Conservation (phyloP, 1,284 basidiomycete species). For the Vanrija pseudolonga region DNA sequence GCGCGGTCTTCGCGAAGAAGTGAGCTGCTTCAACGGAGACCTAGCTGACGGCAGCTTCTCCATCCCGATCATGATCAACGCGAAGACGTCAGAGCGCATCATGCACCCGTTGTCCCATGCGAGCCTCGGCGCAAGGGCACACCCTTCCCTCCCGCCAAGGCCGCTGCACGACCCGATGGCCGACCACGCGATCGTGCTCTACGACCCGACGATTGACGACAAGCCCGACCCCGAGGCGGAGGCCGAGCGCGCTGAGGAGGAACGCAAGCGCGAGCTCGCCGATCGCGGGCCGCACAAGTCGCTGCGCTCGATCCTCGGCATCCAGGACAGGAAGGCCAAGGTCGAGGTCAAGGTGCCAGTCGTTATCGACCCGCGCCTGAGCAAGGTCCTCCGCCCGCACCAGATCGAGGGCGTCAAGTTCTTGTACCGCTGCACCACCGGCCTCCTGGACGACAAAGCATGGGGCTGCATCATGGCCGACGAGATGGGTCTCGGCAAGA, state of each 20-base stretch:
- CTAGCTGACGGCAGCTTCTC: constrained; percentile 59
- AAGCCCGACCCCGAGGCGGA: constrained; percentile 70
- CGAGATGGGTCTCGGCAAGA: constrained; percentile 97
- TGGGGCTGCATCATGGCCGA: constrained; percentile 99
- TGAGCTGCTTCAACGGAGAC: constrained; percentile 35
- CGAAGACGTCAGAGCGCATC: constrained; percentile 66
- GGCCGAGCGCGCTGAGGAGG: constrained; percentile 65
- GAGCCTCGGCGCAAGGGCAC: constrained; percentile 81
- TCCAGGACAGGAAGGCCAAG: constrained; percentile 62
- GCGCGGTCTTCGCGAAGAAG: constrained; percentile 53
- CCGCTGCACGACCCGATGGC: constrained; percentile 96
- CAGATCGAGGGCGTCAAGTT: constrained; percentile 99
- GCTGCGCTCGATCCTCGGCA: constrained; percentile 74
- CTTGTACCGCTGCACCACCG: constrained; percentile 90
- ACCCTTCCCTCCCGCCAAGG: constrained; percentile 77
- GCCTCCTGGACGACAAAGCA: constrained; percentile 85
- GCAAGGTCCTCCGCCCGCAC: constrained; percentile 89
- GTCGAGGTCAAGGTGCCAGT: constrained; percentile 81
- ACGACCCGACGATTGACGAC: constrained; percentile 93
- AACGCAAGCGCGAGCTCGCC: constrained; percentile 62
- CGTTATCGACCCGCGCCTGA: constrained; percentile 85
- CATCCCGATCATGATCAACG: constrained; percentile 80
- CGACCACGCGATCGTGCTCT: constrained; percentile 95
- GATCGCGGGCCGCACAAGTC: constrained; percentile 80
- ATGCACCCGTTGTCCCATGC: constrained; percentile 63